Percentiles rank a stretch among this genome's conserved stretches.
These are phyloP conservation scores for Capniomyces stellatus DNA, from an alignment of 371 early-diverging fungal genomes.

Conservation along the genomic window DNA sequence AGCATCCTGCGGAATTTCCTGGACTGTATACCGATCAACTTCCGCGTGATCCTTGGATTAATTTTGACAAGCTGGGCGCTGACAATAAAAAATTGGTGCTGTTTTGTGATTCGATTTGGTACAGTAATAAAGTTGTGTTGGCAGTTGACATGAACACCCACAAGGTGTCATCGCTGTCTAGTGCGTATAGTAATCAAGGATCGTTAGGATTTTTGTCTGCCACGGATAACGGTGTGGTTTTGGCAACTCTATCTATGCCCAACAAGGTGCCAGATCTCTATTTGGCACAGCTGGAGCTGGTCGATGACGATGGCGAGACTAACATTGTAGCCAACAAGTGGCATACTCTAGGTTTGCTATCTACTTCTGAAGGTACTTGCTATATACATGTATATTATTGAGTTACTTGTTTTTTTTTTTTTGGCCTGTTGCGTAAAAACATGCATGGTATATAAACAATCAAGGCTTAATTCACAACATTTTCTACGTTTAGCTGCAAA, in stretches of 20 bases:
- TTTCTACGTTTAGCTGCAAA: too few species aligned
- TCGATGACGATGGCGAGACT: neutral
- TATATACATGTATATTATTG: too few species aligned
- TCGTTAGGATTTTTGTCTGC: slow-evolving; percentile 7
- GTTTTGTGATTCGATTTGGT: slow-evolving; percentile 18
- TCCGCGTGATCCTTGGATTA: slow-evolving; percentile 26
- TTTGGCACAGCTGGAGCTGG: neutral
- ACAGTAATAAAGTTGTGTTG: slow-evolving; percentile 25
- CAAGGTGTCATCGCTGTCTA: slow-evolving; percentile 13
- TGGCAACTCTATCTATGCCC: neutral
- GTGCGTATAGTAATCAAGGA: slow-evolving; percentile 10
- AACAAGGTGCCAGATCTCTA: neutral
- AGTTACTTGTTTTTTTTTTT: too few species aligned
- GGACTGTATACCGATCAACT: slow-evolving; percentile 35
- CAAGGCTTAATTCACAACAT: too few species aligned
- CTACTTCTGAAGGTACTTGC: neutral
- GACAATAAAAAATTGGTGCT: neutral
- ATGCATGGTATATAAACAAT: too few species aligned
- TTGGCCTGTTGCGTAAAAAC: too few species aligned
- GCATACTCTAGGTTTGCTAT: neutral
- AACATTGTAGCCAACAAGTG: neutral
- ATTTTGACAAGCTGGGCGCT: slow-evolving; percentile 7
- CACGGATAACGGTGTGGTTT: neutral
- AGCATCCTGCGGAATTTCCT: slow-evolving; percentile 26
- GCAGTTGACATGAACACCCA: slow-evolving; percentile 25